These are phyloP conservation scores for Sesbania bispinosa DNA, from an alignment of 306 rosid species.

Conservation along the genomic window DNA sequence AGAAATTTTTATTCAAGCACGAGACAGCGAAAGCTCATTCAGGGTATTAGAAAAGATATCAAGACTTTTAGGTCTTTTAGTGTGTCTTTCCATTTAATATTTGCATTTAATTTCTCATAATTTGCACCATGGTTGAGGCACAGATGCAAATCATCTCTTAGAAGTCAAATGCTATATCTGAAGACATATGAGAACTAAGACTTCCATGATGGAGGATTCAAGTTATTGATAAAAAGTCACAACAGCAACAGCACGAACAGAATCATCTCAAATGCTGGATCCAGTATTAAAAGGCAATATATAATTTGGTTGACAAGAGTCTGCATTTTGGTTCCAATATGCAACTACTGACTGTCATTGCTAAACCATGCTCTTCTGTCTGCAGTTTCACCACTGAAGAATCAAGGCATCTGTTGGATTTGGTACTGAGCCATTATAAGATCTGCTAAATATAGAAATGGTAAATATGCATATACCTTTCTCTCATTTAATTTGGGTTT, in stretches of 20 bases:
- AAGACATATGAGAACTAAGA: not conserved
- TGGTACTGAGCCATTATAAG: not conserved
- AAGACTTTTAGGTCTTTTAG: not conserved
- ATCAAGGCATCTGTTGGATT: not conserved
- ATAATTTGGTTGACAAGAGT: not conserved
- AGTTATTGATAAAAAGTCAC: not conserved
- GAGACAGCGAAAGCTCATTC: not conserved
- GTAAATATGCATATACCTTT: not conserved
- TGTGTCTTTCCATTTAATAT: not conserved
- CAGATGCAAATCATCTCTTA: not conserved
- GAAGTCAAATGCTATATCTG: not conserved
- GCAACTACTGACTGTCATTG: not conserved
- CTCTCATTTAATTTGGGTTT: constrained; percentile 10
- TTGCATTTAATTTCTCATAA: constrained; percentile 7
- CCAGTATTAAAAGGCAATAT: not conserved
- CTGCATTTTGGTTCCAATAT: not conserved
- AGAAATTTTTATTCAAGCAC: not conserved
- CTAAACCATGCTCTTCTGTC: not conserved
- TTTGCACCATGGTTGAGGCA: not conserved
- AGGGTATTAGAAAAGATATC: not conserved
- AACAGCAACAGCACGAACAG: not conserved
- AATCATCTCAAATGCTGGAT: not conserved
- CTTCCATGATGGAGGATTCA: constrained; percentile 15
- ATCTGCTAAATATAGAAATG: not conserved
- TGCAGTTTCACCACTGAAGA: constrained; percentile 9